Base-by-base conservation (phyloP, 2,329 filamentous ascomycete species). In the Arthroderma sp. region DNA sequence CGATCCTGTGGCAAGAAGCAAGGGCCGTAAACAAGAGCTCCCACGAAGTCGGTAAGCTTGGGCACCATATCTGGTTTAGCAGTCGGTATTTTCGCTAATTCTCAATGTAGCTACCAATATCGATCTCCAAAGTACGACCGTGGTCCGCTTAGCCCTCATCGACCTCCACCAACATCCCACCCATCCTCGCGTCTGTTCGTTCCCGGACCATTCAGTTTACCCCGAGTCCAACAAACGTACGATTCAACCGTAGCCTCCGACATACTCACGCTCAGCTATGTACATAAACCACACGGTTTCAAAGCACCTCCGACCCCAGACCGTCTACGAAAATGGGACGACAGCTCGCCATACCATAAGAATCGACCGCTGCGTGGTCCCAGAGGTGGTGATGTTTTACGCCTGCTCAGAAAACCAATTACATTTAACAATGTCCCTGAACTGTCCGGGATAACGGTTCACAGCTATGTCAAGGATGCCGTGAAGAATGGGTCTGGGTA, bases 41-140 rank as follows among this genome's bases (percentile, higher is more conserved):
- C 80, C 81, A 7, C 70, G 75, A 11, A 79, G 78, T 76, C 79
- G 79, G 79, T 81, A 70, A 58, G 69, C 65, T 54, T 17, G 17
- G n/a, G 11, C n/a, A 28, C 21, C 19, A 5, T 11, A 4, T 23
- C 39, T 28, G 33, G 17, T 55, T 23, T 35, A 17, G n/a, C 28
- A 37, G 35, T n/a, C 21, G 28, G 31, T 55, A 41, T 33, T 37
- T n/a, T 37, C 37, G n/a, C 17, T 49, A 47, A 28, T 17, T n/a
- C 35, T 37, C 35, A 11, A 55, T 54, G 60, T 28, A 95, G 91
- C 79, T 98, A 97, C 76, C 88, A 95, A 74, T 97, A 87, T 73
- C 89, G 91, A 63, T 86, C 91, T 54, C 93, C 93, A 62, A 93
- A 91, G 76, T 98, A 91, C 80, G 85, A 95, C 73, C 88, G 91